These are phyloP conservation scores for Moringa oleifera DNA, from an alignment of 345 rosid species.

Conservation along the genomic window DNA sequence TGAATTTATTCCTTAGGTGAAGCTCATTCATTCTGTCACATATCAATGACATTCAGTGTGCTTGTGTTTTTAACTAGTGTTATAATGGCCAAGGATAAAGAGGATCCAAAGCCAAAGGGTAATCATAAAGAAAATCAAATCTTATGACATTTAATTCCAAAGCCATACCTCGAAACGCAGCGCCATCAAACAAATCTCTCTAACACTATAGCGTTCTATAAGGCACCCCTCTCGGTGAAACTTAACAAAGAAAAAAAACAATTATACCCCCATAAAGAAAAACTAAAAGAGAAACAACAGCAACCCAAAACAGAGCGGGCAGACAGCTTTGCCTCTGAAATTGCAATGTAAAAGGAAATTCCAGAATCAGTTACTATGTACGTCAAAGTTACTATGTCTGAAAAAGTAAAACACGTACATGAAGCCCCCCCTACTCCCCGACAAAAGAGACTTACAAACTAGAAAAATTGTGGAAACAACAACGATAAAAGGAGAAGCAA, in stretches of 20 bases:
- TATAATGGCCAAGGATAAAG: neutral
- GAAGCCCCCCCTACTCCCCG: neutral
- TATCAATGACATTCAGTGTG: neutral
- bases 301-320: neutral
- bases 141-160: neutral
- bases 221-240: neutral
- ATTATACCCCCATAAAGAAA: neutral
- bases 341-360: neutral
- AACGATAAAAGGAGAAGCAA: no score
- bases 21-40: neutral
- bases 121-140: neutral
- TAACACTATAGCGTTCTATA: neutral
- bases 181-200: constrained; percentile 21
- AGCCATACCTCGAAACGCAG: constrained; percentile 33
- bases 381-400: neutral
- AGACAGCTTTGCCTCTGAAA: neutral
- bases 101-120: no score
- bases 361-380: neutral
- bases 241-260: neutral
- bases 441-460: neutral
- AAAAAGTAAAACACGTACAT: neutral
- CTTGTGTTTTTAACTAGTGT: neutral
- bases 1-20: neutral
- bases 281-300: neutral
- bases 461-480: neutral